Evolutionary conservation across 805 yeast genomes (phyloP).

Genomic region (Soucietia sequanensis): DNA sequence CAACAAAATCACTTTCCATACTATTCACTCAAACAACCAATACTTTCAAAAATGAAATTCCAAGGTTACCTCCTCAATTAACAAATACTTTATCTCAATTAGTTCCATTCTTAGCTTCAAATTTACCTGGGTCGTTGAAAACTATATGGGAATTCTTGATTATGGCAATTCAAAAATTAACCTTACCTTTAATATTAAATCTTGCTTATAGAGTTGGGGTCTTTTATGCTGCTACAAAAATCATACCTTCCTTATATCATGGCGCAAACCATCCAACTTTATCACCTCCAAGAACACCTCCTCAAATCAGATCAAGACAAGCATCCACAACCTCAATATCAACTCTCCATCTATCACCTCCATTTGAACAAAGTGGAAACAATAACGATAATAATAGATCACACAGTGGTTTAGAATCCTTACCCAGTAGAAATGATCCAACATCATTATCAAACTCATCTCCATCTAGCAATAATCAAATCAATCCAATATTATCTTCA

Average conservation of each 20-base stretch:
- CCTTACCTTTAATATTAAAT: constrained; percentile 78
- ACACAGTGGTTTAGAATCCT: neutral
- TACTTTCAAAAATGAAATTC: constrained; percentile 33
- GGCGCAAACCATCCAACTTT: constrained; percentile 30
- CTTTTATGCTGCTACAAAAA: constrained; percentile 88
- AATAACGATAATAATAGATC: neutral
- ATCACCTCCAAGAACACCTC: constrained; percentile 42
- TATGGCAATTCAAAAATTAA: constrained; percentile 57
- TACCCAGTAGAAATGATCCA: neutral
- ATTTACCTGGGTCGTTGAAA: constrained; percentile 52
- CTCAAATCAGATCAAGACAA: constrained; percentile 32
- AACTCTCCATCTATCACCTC: constrained; percentile 7
- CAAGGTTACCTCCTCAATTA: constrained; percentile 36
- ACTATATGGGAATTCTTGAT: constrained; percentile 55
- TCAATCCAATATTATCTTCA: neutral
- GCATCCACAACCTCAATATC: constrained; percentile 26
- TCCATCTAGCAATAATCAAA: neutral
- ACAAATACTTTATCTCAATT: constrained; percentile 31
- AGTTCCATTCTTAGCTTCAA: constrained; percentile 48
- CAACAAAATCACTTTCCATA: constrained; percentile 29
- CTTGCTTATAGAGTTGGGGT: constrained; percentile 83
- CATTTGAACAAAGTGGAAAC: neutral
- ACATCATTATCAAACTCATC: neutral
- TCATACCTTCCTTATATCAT: constrained; percentile 73
- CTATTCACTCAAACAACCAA: constrained; percentile 33